These are phyloP conservation scores for Sechiopsis laciniata DNA, from an alignment of 306 rosid genomes.

Conservation along the genomic window DNA sequence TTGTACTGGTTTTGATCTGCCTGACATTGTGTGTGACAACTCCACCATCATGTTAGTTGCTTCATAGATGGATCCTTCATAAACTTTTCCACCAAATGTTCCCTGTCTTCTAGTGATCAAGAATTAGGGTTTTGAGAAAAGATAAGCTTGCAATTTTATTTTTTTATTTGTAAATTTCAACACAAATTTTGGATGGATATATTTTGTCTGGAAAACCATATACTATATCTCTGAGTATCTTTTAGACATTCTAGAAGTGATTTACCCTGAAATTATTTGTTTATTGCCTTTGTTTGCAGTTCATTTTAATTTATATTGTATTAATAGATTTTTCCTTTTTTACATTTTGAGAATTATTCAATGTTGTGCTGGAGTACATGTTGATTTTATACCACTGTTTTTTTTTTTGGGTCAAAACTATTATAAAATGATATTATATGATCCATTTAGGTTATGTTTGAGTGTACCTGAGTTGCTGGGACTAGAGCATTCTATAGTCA, in stretches of 20 bases:
- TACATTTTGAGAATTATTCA: background rate
- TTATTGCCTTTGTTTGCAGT: background rate
- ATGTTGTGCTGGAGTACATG: background rate
- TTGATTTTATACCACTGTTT: background rate
- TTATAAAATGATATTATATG: background rate
- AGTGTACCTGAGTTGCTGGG: background rate
- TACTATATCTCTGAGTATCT: background rate
- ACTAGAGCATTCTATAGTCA: background rate
- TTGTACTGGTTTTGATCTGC: slow-evolving; percentile 29
- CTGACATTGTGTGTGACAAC: slow-evolving; percentile 40
- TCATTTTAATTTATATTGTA: background rate
- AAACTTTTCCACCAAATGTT: slow-evolving; percentile 31
- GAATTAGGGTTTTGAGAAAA: slow-evolving; percentile 14
- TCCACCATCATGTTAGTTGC: slow-evolving; percentile 52
- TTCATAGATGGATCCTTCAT: slow-evolving; percentile 32
- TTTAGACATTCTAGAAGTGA: background rate
- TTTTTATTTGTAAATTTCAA: background rate
- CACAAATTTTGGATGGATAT: slow-evolving; percentile 13
- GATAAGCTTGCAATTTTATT: slow-evolving; percentile 11
- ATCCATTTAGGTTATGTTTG: background rate
- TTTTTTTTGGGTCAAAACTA: too few relatives aligned
- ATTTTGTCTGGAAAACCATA: slow-evolving; percentile 18
- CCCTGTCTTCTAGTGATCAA: slow-evolving; percentile 26
- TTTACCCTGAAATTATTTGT: background rate
- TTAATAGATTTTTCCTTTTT: background rate